These are phyloP conservation scores for Mitragyna speciosa DNA, from an alignment of 257 asterid species.

Conservation along the genomic window DNA sequence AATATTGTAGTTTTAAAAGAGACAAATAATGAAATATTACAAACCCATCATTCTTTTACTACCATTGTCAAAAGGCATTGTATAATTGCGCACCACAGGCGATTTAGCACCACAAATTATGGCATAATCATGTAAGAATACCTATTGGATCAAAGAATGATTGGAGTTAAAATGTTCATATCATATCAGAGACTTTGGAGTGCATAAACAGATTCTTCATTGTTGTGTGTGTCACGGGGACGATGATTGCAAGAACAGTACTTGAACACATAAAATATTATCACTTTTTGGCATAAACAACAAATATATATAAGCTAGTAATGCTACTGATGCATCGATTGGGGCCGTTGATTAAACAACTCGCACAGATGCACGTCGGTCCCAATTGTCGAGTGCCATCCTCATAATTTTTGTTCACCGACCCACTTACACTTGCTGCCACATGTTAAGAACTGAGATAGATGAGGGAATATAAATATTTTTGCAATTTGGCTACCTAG, in stretches of 20 bases:
- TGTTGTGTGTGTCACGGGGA: not conserved
- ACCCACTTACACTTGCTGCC: not conserved
- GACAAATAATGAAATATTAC: no score
- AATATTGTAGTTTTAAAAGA: no score
- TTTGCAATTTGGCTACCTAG: not conserved
- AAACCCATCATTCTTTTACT: not conserved
- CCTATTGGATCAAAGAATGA: not conserved
- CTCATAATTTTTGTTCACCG: not conserved
- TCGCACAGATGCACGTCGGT: no score
- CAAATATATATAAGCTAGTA: not conserved
- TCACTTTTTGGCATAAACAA: not conserved
- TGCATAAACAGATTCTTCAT: not conserved
- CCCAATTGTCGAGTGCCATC: not conserved
- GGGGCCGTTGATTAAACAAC: not conserved
- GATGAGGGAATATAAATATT: no score
- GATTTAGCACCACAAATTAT: not conserved
- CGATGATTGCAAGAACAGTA: conserved; percentile 8
- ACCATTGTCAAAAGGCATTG: not conserved
- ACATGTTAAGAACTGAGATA: not conserved
- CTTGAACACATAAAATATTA: not conserved
- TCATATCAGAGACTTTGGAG: not conserved
- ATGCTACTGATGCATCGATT: not conserved
- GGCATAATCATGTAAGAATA: not conserved
- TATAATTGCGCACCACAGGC: not conserved
- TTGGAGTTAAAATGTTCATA: not conserved